phyloP scores from a whole-genome alignment of 441 rosid genomes.

The Raphanus hybrid region DNA sequence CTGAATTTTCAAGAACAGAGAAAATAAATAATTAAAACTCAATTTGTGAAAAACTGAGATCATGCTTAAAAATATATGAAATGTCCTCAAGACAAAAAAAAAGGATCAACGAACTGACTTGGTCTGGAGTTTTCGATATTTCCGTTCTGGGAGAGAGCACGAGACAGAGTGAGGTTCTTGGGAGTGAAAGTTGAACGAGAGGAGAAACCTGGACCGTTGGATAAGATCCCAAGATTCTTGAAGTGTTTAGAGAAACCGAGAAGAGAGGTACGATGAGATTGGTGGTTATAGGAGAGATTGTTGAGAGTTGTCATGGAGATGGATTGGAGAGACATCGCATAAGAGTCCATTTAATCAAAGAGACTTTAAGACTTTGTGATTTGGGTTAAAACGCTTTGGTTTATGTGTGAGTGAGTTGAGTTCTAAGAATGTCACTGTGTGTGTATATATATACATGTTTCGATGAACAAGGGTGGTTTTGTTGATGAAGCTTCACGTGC shows the following conservation, averaged over 20 bases:
- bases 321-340: conserved; percentile 17
- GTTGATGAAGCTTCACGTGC: conserved; percentile 3
- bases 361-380: neutral
- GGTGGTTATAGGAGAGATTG: conserved; percentile 13
- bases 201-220: conserved; percentile 19
- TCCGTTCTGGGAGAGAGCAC: conserved; percentile 28
- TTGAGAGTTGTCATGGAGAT: conserved; percentile 17
- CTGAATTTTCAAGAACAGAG: conserved; percentile 36
- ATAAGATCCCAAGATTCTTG: conserved; percentile 21
- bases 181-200: conserved; percentile 15
- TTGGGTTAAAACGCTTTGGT: neutral
- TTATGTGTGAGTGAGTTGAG: conserved; percentile 21
- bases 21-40: neutral
- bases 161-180: conserved; percentile 10
- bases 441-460: neutral
- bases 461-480: neutral
- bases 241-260: conserved; percentile 26
- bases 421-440: neutral
- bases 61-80: neutral
- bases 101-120: conserved; percentile 12
- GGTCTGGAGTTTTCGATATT: conserved; percentile 25
- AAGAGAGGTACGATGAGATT: conserved; percentile 25
- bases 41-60: neutral
- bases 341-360: conserved; percentile 23
- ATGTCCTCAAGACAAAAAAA: neutral